Conservation (phyloP, 23 red algal species). For the Gracilaria vermiculophylla region DNA sequence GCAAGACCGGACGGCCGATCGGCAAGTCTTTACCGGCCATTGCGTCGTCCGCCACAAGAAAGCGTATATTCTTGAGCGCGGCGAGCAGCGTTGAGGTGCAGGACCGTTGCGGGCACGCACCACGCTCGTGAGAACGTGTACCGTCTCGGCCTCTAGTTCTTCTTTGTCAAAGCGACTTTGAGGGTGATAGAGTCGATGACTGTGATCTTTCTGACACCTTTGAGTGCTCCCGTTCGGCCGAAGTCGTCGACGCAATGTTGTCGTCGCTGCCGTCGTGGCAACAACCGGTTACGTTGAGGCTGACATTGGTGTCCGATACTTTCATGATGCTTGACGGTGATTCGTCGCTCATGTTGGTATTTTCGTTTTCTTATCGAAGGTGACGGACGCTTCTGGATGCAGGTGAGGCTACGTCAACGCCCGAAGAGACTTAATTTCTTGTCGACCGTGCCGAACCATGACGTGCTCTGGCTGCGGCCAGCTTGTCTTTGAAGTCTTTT, state of each 20-base stretch:
- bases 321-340: slow-evolving; percentile 7
- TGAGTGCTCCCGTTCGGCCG: background rate
- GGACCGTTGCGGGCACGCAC: background rate
- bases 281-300: background rate
- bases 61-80: background rate
- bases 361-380: background rate
- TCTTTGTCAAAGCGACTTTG: background rate
- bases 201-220: slow-evolving; percentile 11
- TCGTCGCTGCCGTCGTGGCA: slow-evolving; percentile 50
- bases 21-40: background rate
- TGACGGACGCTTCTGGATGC: background rate
- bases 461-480: background rate
- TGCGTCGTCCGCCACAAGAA: background rate
- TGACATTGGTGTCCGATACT: background rate
- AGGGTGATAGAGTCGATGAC: background rate
- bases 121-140: background rate
- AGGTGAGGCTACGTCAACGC: background rate
- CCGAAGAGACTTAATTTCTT: background rate
- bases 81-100: background rate
- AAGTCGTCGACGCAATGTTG: background rate
- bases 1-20: background rate
- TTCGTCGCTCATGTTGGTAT: background rate
- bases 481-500: background rate
- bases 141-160: background rate
- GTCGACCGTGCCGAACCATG: background rate